These are phyloP conservation scores for Phaeotremella skinneri DNA, from an alignment of 768 basidiomycete genomes.

Conservation along the genomic window DNA sequence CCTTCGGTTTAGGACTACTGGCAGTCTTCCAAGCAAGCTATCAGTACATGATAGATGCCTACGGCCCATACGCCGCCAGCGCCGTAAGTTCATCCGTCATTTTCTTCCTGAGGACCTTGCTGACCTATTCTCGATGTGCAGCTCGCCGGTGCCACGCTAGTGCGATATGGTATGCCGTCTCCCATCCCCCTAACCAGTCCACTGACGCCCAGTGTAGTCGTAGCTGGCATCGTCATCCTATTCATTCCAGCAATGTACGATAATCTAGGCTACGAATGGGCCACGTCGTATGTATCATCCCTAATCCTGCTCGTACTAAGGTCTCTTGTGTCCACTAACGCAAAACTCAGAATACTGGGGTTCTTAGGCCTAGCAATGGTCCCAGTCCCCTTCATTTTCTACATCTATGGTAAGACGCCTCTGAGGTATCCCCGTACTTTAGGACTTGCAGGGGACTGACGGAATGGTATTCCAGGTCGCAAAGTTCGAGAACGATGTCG, in stretches of 20 bases:
- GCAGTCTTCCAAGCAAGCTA: conserved; percentile 29
- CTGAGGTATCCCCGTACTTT: not conserved
- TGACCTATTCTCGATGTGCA: not conserved
- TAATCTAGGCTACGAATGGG: conserved; percentile 28
- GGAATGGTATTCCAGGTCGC: conserved; percentile 11
- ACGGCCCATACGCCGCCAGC: conserved; percentile 30
- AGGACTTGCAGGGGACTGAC: not conserved
- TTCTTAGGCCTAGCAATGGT: conserved; percentile 26
- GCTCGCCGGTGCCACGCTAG: conserved; percentile 26
- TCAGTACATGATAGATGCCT: conserved; percentile 32
- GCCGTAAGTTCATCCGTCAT: conserved; percentile 19
- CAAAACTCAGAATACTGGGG: conserved; percentile 16
- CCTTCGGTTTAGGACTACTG: conserved; percentile 29
- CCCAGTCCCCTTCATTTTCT: conserved; percentile 33
- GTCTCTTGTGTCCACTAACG: not conserved
- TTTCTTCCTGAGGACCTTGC: not conserved
- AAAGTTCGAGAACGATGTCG: conserved; percentile 23
- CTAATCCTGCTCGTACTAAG: not conserved
- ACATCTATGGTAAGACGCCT: conserved; percentile 24
- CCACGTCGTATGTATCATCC: conserved; percentile 25
- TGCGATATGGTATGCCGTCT: conserved; percentile 23
- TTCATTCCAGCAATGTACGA: conserved; percentile 27
- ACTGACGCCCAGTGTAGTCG: conserved; percentile 10
- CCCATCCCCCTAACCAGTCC: not conserved
- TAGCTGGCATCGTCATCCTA: conserved; percentile 27